Evolutionary conservation across 106 monocot genomes (phyloP).

Genomic region (Narthecium ossifragum): DNA sequence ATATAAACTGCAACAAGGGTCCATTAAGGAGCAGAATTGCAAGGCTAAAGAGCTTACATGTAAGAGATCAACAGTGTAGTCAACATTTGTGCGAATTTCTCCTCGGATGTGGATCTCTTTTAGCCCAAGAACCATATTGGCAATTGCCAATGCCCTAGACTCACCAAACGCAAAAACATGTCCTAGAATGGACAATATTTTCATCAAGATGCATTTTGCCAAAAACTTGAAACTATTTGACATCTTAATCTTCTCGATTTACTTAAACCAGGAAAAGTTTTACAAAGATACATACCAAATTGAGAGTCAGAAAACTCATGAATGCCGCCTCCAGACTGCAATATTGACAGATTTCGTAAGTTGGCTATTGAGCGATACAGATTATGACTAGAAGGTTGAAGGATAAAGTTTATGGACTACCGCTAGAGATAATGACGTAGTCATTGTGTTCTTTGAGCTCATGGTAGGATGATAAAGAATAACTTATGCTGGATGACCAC

Average conservation of each 20-base stretch:
- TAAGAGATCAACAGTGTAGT: slow-evolving; percentile 93
- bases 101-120: slow-evolving; percentile 97
- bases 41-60: slow-evolving; percentile 49
- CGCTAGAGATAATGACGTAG: too few relatives aligned
- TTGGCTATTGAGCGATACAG: too few relatives aligned
- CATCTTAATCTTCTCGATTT: too few relatives aligned
- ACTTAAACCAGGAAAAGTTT: not conserved
- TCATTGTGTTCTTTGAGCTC: too few relatives aligned
- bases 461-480: too few relatives aligned
- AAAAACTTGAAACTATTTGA: slow-evolving; percentile 3
- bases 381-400: too few relatives aligned
- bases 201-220: slow-evolving; percentile 1
- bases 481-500: too few relatives aligned
- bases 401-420: too few relatives aligned
- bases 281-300: slow-evolving; percentile 62
- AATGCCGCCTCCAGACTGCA: slow-evolving; percentile 98
- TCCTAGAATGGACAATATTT: slow-evolving; percentile 34
- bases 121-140: slow-evolving; percentile 97
- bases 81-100: slow-evolving; percentile 98
- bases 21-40: not conserved
- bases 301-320: slow-evolving; percentile 99
- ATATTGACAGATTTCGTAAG: too few relatives aligned
- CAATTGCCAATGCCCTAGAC: slow-evolving; percentile 88
- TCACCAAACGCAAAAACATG: slow-evolving; percentile 99
- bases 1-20: not conserved